phyloP scores from a whole-genome alignment of 2,329 filamentous ascomycete genomes.

The Parascedosporium putredinis region DNA sequence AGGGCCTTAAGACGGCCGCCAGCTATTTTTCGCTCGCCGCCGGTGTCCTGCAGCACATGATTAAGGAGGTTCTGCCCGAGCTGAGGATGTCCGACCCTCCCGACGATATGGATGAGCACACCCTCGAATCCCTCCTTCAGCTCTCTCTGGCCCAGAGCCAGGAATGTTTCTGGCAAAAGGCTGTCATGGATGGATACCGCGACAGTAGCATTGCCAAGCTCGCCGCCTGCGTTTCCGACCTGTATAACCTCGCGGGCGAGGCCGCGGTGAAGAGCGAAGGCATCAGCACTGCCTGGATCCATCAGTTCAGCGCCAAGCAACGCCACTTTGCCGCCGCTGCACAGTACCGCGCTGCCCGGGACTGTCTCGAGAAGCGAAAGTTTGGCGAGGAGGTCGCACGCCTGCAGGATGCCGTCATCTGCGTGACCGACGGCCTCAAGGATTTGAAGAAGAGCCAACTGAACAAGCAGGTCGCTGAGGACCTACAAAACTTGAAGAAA shows the following conservation, averaged over 20 bases:
- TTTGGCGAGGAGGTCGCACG: slow-evolving; percentile 94
- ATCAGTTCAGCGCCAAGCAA: slow-evolving; percentile 94
- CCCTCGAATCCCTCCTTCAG: slow-evolving; percentile 71
- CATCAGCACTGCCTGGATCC: slow-evolving; percentile 91
- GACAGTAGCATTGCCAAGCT: slow-evolving; percentile 87
- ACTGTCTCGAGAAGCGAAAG: slow-evolving; percentile 84
- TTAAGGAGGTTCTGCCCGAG: slow-evolving; percentile 67
- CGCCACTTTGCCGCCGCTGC: slow-evolving; percentile 94
- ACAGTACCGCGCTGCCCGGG: slow-evolving; percentile 82
- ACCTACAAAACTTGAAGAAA: slow-evolving; percentile 73
- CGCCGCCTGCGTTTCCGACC: slow-evolving; percentile 78
- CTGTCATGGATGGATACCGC: slow-evolving; percentile 86
- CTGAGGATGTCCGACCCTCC: slow-evolving; percentile 71
- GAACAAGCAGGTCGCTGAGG: slow-evolving; percentile 69
- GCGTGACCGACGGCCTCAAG: slow-evolving; percentile 77
- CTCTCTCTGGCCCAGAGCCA: slow-evolving; percentile 87
- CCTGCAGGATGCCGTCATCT: slow-evolving; percentile 68
- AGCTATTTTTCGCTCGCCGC: slow-evolving; percentile 85
- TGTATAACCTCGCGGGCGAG: slow-evolving; percentile 77
- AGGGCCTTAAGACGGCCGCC: slow-evolving; percentile 78
- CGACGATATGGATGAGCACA: slow-evolving; percentile 90
- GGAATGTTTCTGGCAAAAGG: slow-evolving; percentile 97
- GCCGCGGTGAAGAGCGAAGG: slow-evolving; percentile 80
- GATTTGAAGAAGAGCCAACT: slow-evolving; percentile 65
- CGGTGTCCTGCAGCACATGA: slow-evolving; percentile 71